A percentile compares a stretch with the other conserved stretches of the same genome.
Conservation (phyloP, 2,329 filamentous ascomycete genomes). For the Phialophora chinensis region DNA sequence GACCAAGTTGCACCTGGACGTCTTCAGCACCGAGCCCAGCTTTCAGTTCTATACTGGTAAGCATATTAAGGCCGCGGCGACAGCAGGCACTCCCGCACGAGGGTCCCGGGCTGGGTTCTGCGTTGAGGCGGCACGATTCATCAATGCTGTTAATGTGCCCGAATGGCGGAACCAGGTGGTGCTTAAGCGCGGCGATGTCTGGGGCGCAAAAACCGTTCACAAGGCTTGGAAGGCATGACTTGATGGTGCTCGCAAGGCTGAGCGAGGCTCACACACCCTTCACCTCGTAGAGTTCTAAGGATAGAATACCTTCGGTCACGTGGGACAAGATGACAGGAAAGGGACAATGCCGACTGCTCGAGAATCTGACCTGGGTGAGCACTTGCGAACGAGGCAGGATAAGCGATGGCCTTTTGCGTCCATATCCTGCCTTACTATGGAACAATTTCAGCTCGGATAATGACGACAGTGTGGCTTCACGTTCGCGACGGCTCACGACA, state of each 20-base stretch:
- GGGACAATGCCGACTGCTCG: conserved; percentile 3
- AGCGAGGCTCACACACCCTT: background rate
- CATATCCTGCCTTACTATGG: background rate
- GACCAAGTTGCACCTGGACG: conserved; percentile 80
- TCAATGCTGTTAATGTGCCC: conserved; percentile 83
- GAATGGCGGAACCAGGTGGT: conserved; percentile 80
- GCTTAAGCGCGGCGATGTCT: conserved; percentile 82
- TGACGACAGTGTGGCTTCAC: conserved; percentile 2
- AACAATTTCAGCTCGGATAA: conserved; percentile 14
- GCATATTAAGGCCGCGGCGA: conserved; percentile 75
- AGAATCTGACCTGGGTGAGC: conserved; percentile 29
- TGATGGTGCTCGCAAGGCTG: conserved; percentile 8
- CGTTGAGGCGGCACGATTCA: conserved; percentile 87
- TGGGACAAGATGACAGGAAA: conserved; percentile 14
- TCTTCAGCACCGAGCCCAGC: conserved; percentile 88
- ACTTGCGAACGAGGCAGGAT: conserved; percentile 20
- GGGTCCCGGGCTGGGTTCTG: conserved; percentile 79
- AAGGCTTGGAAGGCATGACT: conserved; percentile 70
- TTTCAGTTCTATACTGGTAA: conserved; percentile 98
- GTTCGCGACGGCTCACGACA: background rate
- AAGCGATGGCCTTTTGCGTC: background rate
- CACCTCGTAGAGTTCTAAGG: conserved; percentile 1
- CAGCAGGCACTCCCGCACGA: conserved; percentile 65
- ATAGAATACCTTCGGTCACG: conserved; percentile 12
- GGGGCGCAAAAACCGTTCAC: conserved; percentile 82